phyloP scores from a whole-genome alignment of 257 asterid genomes.

The Leonotis leonurus region DNA sequence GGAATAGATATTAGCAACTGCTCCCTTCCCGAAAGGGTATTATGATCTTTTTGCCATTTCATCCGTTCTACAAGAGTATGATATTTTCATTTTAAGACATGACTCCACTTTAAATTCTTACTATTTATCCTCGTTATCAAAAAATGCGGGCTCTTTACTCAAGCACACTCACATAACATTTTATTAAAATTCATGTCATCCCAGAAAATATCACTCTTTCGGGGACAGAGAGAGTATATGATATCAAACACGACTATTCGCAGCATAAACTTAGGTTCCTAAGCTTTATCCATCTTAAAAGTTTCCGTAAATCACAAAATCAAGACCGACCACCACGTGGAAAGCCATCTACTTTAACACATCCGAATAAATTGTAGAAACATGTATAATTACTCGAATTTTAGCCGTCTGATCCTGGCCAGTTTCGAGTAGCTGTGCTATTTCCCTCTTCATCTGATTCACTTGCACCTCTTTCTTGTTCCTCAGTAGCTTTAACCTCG shows the following conservation, averaged over 20 bases:
- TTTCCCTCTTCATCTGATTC: conserved; percentile 74
- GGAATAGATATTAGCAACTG: neutral
- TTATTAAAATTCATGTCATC: no score
- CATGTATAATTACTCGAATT: conserved; percentile 51
- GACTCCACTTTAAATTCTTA: no score
- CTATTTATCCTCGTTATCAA: no score
- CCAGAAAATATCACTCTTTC: no score
- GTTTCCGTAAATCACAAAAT: neutral
- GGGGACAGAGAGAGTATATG: no score
- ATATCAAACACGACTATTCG: neutral
- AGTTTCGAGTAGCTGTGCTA: conserved; percentile 69
- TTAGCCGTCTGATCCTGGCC: conserved; percentile 77
- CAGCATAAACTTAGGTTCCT: conserved; percentile 2
- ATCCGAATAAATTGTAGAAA: neutral
- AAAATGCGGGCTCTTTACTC: no score
- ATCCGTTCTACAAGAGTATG: no score
- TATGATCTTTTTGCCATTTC: no score
- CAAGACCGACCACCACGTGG: neutral
- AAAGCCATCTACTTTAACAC: neutral
- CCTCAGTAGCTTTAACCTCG: conserved; percentile 73
- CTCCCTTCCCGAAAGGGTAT: no score
- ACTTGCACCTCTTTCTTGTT: conserved; percentile 78
- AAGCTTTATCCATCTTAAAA: neutral
- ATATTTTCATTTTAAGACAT: no score
- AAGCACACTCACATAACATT: no score